These are phyloP conservation scores for Sporisorium sorghi DNA, from an alignment of 1,284 basidiomycete species.

Conservation along the genomic window DNA sequence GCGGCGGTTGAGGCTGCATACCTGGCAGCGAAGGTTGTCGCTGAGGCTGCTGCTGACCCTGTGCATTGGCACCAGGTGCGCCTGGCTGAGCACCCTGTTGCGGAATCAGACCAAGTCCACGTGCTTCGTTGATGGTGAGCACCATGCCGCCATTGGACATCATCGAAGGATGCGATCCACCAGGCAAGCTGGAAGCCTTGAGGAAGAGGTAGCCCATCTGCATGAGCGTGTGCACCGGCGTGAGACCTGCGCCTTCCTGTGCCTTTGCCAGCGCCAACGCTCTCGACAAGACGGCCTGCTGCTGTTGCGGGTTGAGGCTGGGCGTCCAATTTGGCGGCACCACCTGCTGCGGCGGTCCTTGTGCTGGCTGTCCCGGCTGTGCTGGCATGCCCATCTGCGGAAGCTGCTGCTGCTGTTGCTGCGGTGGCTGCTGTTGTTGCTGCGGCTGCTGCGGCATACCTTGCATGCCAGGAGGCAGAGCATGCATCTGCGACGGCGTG, in stretches of 20 bases:
- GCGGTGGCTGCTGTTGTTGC: conserved; percentile 17
- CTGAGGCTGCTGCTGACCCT: conserved; percentile 18
- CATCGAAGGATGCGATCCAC: conserved; percentile 43
- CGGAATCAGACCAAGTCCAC: conserved; percentile 58
- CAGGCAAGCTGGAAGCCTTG: conserved; percentile 56
- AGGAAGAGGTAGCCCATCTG: conserved; percentile 66
- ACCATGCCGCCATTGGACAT: conserved; percentile 60
- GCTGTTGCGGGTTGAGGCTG: conserved; percentile 57
- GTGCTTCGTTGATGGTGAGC: conserved; percentile 62
- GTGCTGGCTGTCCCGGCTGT: conserved; percentile 25
- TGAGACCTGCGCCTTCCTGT: conserved; percentile 49
- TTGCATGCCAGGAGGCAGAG: conserved; percentile 33
- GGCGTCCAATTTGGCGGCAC: conserved; percentile 57
- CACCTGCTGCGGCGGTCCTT: conserved; percentile 33
- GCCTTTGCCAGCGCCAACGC: conserved; percentile 59
- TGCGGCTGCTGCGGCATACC: conserved; percentile 28
- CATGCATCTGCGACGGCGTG: conserved; percentile 48
- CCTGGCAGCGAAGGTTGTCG: conserved; percentile 12
- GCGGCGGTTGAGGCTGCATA: conserved; percentile 13
- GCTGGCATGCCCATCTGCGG: conserved; percentile 36
- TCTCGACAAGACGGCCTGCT: conserved; percentile 56
- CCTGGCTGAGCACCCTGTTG: conserved; percentile 39
- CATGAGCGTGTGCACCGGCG: conserved; percentile 58
- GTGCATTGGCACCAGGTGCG: not conserved
- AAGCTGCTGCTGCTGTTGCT: conserved; percentile 10